A percentile compares a stretch with the other conserved stretches of the same genome.
Conservation (phyloP, 805 yeast species). For the Suhomyces canberraensis region DNA sequence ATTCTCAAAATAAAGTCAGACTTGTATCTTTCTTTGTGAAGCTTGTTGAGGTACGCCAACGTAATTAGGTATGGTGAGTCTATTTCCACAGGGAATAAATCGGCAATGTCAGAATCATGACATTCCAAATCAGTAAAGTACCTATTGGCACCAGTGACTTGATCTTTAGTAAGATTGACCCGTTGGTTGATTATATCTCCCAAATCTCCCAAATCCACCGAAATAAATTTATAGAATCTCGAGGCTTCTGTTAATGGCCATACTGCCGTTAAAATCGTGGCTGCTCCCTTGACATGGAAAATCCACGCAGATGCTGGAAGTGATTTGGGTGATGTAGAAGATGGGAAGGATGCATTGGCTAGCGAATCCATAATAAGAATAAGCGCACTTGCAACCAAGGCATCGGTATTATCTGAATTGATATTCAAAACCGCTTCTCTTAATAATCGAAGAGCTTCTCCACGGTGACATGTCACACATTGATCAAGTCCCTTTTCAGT, state of each 20-base stretch:
- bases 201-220: constrained; percentile 86
- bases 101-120: constrained; percentile 81
- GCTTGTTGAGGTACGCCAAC: constrained; percentile 77
- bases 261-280: constrained; percentile 92
- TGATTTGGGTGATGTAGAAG: constrained; percentile 46
- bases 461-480: constrained; percentile 80
- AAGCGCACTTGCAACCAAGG: constrained; percentile 87
- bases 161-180: constrained; percentile 24
- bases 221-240: constrained; percentile 44
- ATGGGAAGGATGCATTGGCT: constrained; percentile 79
- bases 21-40: constrained; percentile 77
- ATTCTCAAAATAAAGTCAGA: constrained; percentile 83
- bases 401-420: constrained; percentile 83
- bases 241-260: constrained; percentile 69
- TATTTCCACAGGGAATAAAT: constrained; percentile 79
- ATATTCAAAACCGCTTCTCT: constrained; percentile 85
- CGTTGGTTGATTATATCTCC: constrained; percentile 62
- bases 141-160: constrained; percentile 21
- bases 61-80: constrained; percentile 87
- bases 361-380: constrained; percentile 88
- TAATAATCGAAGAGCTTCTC: constrained; percentile 76
- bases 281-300: constrained; percentile 95
- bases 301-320: constrained; percentile 95
- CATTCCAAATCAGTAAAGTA: constrained; percentile 63
- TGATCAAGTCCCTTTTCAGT: constrained; percentile 73